Evolutionary conservation across 768 basidiomycete species (phyloP).

Genomic region (Leccinellum luteum): DNA sequence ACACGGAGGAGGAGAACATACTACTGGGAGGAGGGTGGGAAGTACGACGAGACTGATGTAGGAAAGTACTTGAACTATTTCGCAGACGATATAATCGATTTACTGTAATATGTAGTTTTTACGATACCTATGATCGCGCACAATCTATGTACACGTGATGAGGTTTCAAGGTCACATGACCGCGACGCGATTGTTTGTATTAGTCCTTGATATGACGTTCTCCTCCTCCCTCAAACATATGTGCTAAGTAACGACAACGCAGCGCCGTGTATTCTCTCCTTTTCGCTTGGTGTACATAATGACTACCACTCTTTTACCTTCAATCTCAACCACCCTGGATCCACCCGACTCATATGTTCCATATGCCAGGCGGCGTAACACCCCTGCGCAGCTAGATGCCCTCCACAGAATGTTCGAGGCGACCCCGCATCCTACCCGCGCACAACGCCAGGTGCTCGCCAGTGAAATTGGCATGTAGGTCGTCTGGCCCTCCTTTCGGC

Average conservation of each 20-base stretch:
- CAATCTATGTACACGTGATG: constrained; percentile 17
- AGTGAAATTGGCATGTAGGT: constrained; percentile 38
- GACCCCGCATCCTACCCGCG: constrained; percentile 40
- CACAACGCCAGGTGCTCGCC: constrained; percentile 41
- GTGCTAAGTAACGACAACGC: neutral
- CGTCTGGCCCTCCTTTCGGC: neutral
- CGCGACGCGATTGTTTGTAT: constrained; percentile 24
- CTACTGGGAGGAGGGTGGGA: constrained; percentile 26
- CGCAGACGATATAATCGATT: neutral
- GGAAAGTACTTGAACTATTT: constrained; percentile 4
- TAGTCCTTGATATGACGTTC: constrained; percentile 18
- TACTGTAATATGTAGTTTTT: neutral
- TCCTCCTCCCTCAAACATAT: neutral
- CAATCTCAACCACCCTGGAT: neutral
- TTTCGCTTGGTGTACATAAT: constrained; percentile 6
- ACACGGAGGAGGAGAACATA: constrained; percentile 45
- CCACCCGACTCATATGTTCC: constrained; percentile 18
- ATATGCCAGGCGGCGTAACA: constrained; percentile 31
- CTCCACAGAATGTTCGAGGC: constrained; percentile 36
- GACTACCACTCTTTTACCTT: neutral
- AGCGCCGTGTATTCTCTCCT: neutral
- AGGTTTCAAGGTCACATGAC: constrained; percentile 22
- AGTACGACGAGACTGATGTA: constrained; percentile 3
- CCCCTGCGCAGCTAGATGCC: constrained; percentile 33
- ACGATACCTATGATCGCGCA: neutral